Evolutionary conservation across 768 basidiomycete species (phyloP), one percentile per base, ranked within the genome.

Genomic region (Russula sp.): DNA sequence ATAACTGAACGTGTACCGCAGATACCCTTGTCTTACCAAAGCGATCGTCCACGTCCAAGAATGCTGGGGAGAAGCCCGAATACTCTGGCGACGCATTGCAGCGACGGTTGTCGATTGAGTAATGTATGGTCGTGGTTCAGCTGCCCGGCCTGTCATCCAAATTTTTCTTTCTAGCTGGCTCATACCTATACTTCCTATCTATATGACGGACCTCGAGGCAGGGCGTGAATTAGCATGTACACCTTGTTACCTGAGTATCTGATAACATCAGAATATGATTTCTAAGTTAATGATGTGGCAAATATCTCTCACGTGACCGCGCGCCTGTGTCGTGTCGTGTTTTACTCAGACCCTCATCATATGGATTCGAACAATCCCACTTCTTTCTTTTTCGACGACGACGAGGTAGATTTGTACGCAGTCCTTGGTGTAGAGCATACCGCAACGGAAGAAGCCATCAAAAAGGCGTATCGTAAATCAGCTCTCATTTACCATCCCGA

Each of bases 401-500:
- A 87, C 66, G 87, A 87, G 34, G 85, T 90, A 14, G 84, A 93
- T 74, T 82, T 97, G 9, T 97, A 97, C 71, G 79, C 78, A 0
- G 83, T 93, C 6, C 84, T 97, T 20, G 75, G 74, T 44, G 74
- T 95, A 45, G 69, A 76, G 2, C 75, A 75, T 1, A 75, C 79
- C 59, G 84, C 89, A 18, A 82, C 79, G 3, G 56, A 73, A 2
- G 87, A 89, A 27, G 84, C 85, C 20, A 87, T 98, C 70, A 87
- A 85, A 73, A 89, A 88, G 68, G 82, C 94, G 0, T 98, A 98
- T 76, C 84, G 93, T 44, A 85, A 84, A 65, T 82, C 86, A 37
- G 95, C 94, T 5, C 84, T 98, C 34, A 68, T 80, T 52, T 82
- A 83, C 72, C 95, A 98, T 69, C 96, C 96, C 7, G 96, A 99